These are phyloP conservation scores for Xylaria sp. DNA, from an alignment of 2,329 filamentous ascomycete species.

Conservation along the genomic window DNA sequence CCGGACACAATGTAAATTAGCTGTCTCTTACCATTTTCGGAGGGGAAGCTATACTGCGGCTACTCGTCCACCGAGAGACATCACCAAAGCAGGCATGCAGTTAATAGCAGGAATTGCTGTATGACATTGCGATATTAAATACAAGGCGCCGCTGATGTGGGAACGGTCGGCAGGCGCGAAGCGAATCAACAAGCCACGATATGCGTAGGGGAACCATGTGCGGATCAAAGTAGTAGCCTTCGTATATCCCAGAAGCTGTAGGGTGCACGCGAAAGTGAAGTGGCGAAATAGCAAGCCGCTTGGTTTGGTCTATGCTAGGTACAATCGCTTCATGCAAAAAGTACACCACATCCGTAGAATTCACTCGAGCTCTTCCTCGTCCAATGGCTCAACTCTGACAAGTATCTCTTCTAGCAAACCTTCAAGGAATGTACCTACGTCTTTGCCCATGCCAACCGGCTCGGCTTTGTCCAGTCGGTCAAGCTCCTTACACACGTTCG, in stretches of 20 bases:
- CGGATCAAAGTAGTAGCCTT: conserved; percentile 1
- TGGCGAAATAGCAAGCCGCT: conserved; percentile 9
- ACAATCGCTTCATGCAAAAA: conserved; percentile 2
- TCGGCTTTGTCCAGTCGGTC: conserved; percentile 87
- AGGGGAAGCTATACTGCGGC: neutral
- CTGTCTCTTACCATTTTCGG: conserved; percentile 1
- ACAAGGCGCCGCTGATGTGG: conserved; percentile 8
- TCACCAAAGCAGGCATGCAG: conserved; percentile 6
- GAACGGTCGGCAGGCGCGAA: neutral
- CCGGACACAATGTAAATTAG: conserved; percentile 11
- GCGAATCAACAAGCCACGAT: conserved; percentile 1
- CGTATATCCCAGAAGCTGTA: conserved; percentile 13
- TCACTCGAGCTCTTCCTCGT: conserved; percentile 67
- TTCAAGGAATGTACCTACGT: conserved; percentile 88
- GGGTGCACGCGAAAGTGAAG: neutral
- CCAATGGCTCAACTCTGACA: conserved; percentile 87
- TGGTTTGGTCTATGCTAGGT: conserved; percentile 12
- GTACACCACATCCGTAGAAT: neutral
- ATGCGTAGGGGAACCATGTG: neutral
- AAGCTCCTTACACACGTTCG: conserved; percentile 86
- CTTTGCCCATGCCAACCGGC: conserved; percentile 92
- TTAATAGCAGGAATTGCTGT: conserved; percentile 16
- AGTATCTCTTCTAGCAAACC: conserved; percentile 93
- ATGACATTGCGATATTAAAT: conserved; percentile 24
- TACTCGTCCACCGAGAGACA: conserved; percentile 8